phyloP scores from a whole-genome alignment of 441 rosid genomes.

The Aquilaria agallochum region DNA sequence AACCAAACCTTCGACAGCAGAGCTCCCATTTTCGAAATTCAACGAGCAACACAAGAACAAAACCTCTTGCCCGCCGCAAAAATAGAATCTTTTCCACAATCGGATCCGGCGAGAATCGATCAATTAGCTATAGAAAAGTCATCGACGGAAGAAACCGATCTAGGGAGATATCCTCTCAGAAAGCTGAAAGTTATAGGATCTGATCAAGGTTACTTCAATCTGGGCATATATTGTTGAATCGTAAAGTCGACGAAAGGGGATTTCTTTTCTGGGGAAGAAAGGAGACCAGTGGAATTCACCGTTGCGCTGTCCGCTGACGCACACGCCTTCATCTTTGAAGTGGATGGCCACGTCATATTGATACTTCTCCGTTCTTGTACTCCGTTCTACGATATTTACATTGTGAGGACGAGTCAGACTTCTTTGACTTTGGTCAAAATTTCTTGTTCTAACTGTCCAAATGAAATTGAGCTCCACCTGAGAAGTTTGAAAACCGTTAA shows the following conservation, averaged over 20 bases:
- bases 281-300: background rate
- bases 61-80: background rate
- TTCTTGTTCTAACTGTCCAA: too few relatives aligned
- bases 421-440: too few relatives aligned
- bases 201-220: background rate
- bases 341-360: background rate
- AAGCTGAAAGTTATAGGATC: too few relatives aligned
- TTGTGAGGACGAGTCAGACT: too few relatives aligned
- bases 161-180: background rate
- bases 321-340: background rate
- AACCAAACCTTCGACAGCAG: slow-evolving; percentile 89
- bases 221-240: background rate
- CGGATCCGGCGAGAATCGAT: too few relatives aligned
- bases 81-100: background rate
- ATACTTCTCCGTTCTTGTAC: too few relatives aligned
- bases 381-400: too few relatives aligned
- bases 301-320: slow-evolving; percentile 5
- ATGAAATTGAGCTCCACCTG: too few relatives aligned
- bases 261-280: background rate
- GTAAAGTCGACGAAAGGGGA: background rate
- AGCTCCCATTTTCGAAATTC: slow-evolving; percentile 57
- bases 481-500: too few relatives aligned
- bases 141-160: slow-evolving; percentile 2
- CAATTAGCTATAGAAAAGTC: too few relatives aligned
- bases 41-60: slow-evolving; percentile 12